These are phyloP conservation scores for Epichloe hybrida DNA, from an alignment of 2,329 filamentous ascomycete species.

Conservation along the genomic window DNA sequence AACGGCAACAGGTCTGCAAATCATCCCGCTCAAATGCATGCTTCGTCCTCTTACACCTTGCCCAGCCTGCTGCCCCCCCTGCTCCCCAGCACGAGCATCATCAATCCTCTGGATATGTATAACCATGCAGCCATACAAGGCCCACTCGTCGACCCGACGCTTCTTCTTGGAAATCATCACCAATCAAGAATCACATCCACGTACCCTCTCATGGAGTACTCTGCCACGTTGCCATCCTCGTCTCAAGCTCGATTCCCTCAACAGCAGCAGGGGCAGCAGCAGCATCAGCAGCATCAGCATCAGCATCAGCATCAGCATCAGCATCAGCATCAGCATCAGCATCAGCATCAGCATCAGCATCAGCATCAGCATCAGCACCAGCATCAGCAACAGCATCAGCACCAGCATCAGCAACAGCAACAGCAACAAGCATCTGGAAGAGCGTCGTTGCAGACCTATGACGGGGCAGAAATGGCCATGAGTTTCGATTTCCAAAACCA, in stretches of 20 bases:
- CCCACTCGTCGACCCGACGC: not conserved
- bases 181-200: not conserved
- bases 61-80: not conserved
- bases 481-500: not conserved
- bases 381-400: accelerated
- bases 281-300: no score
- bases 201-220: not conserved
- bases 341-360: accelerated
- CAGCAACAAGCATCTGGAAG: not conserved
- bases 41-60: not conserved
- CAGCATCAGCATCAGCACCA: accelerated
- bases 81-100: not conserved
- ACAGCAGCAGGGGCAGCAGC: no score
- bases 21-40: not conserved
- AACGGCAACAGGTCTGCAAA: not conserved
- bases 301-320: no score
- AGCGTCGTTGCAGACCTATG: not conserved
- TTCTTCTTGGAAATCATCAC: not conserved
- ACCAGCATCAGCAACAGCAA: not conserved
- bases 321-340: not conserved
- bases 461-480: not conserved
- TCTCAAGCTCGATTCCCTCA: not conserved
- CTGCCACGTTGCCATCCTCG: not conserved
- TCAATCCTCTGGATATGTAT: not conserved
- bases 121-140: not conserved